Evolutionary conservation across 192 early-diverging fungal genomes (phyloP), one percentile per base, ranked within the genome.

Genomic region (Linnemannia exigua): DNA sequence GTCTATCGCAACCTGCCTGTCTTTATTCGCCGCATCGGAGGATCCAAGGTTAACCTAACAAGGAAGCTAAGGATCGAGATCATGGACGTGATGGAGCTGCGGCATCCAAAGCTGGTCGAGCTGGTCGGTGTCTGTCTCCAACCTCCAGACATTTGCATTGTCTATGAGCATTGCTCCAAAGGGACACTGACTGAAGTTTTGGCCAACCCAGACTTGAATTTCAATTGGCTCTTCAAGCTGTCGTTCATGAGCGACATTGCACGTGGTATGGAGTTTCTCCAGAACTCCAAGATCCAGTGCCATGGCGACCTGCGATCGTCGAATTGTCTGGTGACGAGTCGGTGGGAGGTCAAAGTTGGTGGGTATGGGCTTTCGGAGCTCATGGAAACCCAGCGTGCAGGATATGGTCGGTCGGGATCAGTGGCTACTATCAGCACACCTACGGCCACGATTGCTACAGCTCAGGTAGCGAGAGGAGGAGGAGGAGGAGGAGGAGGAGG

Each of bases 191-290:
- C 44, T n/a, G 75, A 85, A 28, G 77, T 86, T 22, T 50, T 85
- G 12, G 82, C 79, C 77, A 88, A 88, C 46, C 74, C 74, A 16
- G 87, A 88, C 37, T n/a, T 86, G 37, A 71, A 80, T 37, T 78
- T 88, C 28, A 71, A 84, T 41, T 86, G 82, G 87, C 77, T 88
- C 1, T 88, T 88, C 38, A 80, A 78, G 68, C 71, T 85, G 50
- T 88, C 87, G n/a, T 72, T 88, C 36, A 88, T 88, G 47, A 84
- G 80, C 25, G 87, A 88, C 28, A 66, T 88, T 15, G 52, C 85
- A 0, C 73, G 77, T 50, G 87, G 82, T 4, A 88, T 88, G 87
- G 70, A 74, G 37, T 88, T 88, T 66, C 51, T 88, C 25, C 87
- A 88, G 54, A 63, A 76, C 31, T 85, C 82, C 37, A 88, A 81